Base-by-base conservation (phyloP, 2,329 filamentous ascomycete species). In the Colletotrichum lini region DNA sequence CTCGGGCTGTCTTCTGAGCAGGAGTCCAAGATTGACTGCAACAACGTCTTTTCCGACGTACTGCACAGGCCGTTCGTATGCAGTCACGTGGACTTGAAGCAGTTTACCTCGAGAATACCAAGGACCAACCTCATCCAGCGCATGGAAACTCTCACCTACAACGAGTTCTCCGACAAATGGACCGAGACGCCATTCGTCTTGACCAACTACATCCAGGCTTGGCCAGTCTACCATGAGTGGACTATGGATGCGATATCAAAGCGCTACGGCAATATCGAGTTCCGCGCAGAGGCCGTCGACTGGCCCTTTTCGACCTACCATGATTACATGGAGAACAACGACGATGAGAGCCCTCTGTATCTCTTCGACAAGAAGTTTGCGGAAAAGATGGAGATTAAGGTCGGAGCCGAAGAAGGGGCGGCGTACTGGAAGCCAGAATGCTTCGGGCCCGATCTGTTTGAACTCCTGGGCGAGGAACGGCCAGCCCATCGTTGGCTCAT, bases 401-500 rank as follows among this genome's bases (percentile, higher is more conserved):
- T 93, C n/a, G 91, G 89, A 12, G 84, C 83, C 18, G 81, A 83
- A 10, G 79, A 85, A 10, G 81, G 80, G 7, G 81, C 83, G 4
- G 83, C 91, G 9, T 98, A 98, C 82, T 94, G 92, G 90, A 89
- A 90, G 16, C 95, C 96, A 0, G 84, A 90, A 18, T 97, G 94
- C 79, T 98, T 98, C 79, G 94, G 94, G 0, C 89, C 93, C 61
- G 96, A 98, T 79, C 84, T 97, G 21, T 98, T 98, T 78, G 89
- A 91, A 57, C 89, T 96, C 9, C 86, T 98, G 0, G 93, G 92
- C 12, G 79, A 87, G 16, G 90, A 97, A 78, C 89, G 96, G 64
- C 96, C 96, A 2, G 95, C 97, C 73, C 92, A 94, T 77, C 91
- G 95, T 72, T 98, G 96, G 96, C 87, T 98, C 73, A 98, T 98